These are phyloP conservation scores for Onygenales sp. DNA, from an alignment of 2,329 filamentous ascomycete genomes.

Conservation along the genomic window DNA sequence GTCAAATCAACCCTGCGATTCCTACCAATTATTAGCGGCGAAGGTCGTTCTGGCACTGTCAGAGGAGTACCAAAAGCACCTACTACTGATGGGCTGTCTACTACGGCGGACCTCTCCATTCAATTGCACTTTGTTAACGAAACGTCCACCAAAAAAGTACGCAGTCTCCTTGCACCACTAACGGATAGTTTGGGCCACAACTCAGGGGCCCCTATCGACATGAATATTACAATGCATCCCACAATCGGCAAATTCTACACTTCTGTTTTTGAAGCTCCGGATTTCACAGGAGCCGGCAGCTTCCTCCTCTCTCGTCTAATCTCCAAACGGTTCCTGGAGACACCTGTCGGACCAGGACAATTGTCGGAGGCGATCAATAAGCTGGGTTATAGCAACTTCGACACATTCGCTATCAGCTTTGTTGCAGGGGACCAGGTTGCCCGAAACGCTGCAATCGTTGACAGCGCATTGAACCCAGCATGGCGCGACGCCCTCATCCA, in stretches of 20 bases:
- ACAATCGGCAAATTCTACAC: background rate
- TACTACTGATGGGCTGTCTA: background rate
- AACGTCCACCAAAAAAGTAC: background rate
- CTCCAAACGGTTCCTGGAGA: conserved; percentile 21
- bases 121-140: background rate
- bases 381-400: conserved; percentile 12
- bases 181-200: background rate
- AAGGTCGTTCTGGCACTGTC: background rate
- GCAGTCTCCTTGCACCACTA: background rate
- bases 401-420: conserved; percentile 17
- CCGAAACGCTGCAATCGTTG: conserved; percentile 26
- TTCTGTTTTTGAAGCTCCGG: background rate
- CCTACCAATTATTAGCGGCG: background rate
- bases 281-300: background rate
- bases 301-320: conserved; percentile 20
- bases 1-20: background rate
- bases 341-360: conserved; percentile 12
- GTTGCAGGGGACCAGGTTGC: conserved; percentile 29
- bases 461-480: conserved; percentile 3
- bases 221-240: background rate
- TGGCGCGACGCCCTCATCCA: conserved; percentile 1
- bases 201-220: background rate
- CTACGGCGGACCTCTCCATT: background rate
- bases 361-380: conserved; percentile 28
- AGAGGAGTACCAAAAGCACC: background rate